Percentiles rank a stretch among this genome's conserved stretches.
Evolutionary conservation across 1,284 basidiomycete genomes (phyloP).

Genomic region (Hypsizygus ulmarius): DNA sequence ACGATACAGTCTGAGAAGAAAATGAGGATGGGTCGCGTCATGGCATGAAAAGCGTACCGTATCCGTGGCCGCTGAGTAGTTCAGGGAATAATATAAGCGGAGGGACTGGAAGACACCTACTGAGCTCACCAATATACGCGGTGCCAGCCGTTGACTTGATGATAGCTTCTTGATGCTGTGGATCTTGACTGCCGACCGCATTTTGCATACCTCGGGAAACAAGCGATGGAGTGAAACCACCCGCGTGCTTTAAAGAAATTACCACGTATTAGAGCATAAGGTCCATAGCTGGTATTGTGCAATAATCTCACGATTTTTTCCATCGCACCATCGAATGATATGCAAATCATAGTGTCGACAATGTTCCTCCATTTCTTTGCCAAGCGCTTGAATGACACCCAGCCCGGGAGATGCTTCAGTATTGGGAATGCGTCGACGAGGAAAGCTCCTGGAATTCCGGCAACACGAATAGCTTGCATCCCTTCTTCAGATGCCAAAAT

Average conservation of each 20-base stretch:
- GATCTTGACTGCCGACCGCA: slow-evolving; percentile 13
- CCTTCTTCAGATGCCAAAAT: slow-evolving; percentile 17
- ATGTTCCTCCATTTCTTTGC: slow-evolving; percentile 34
- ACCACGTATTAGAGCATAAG: background rate
- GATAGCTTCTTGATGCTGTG: slow-evolving; percentile 16
- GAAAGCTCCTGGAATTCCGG: slow-evolving; percentile 21
- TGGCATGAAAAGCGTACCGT: slow-evolving; percentile 2
- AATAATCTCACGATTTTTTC: slow-evolving; percentile 19
- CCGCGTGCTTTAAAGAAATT: slow-evolving; percentile 9
- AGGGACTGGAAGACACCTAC: no score
- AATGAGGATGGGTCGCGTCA: background rate
- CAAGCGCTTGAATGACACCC: slow-evolving; percentile 43
- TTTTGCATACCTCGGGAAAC: slow-evolving; percentile 14
- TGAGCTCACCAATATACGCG: slow-evolving; percentile 22
- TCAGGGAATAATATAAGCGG: background rate
- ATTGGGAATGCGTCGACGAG: slow-evolving; percentile 21
- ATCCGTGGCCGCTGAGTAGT: slow-evolving; percentile 12
- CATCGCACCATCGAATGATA: slow-evolving; percentile 33
- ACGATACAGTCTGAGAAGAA: slow-evolving; percentile 22
- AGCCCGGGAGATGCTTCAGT: slow-evolving; percentile 38
- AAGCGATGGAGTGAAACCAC: slow-evolving; percentile 16
- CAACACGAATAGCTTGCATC: slow-evolving; percentile 11
- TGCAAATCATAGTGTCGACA: slow-evolving; percentile 25
- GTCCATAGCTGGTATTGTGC: background rate
- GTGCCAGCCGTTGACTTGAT: slow-evolving; percentile 22